Conservation (phyloP, 331 rosid genomes). For the Rhamnella rubrinervis region DNA sequence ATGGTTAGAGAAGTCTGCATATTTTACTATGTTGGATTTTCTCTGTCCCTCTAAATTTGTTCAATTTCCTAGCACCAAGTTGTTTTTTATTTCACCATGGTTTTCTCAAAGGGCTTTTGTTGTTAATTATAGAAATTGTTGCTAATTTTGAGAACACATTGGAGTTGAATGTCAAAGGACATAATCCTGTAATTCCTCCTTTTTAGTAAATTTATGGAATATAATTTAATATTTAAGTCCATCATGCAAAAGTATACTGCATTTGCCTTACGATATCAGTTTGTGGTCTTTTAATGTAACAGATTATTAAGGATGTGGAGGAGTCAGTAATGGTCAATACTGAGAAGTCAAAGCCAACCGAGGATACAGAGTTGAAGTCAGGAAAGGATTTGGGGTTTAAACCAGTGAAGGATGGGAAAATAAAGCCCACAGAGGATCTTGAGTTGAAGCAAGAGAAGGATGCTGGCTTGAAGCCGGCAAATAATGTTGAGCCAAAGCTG, state of each 20-base stretch:
- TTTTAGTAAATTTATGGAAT: not conserved
- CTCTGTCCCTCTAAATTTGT: conserved; percentile 5
- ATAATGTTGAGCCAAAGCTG: conserved; percentile 28
- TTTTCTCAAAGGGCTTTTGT: not conserved
- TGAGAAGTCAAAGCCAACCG: conserved; percentile 9
- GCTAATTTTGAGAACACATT: not conserved
- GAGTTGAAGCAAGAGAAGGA: conserved; percentile 25
- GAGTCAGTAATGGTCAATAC: not conserved
- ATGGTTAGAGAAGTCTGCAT: conserved; percentile 50
- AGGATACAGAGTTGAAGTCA: conserved; percentile 8
- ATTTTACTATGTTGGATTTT: conserved; percentile 19
- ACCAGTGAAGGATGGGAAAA: conserved; percentile 17
- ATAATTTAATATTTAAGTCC: not conserved
- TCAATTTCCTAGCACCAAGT: not conserved
- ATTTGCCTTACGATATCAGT: not conserved
- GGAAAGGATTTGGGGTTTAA: conserved; percentile 9
- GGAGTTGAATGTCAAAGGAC: not conserved
- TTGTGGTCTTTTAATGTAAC: no score
- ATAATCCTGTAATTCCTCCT: no score
- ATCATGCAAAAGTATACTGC: not conserved
- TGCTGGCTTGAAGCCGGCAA: conserved; percentile 4
- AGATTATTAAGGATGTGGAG: conserved; percentile 10
- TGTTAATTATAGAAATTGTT: not conserved
- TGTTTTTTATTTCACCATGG: conserved; percentile 12
- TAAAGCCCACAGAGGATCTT: conserved; percentile 18